These are phyloP conservation scores for Saturnispora sekii DNA, from an alignment of 805 yeast species.

Conservation along the genomic window DNA sequence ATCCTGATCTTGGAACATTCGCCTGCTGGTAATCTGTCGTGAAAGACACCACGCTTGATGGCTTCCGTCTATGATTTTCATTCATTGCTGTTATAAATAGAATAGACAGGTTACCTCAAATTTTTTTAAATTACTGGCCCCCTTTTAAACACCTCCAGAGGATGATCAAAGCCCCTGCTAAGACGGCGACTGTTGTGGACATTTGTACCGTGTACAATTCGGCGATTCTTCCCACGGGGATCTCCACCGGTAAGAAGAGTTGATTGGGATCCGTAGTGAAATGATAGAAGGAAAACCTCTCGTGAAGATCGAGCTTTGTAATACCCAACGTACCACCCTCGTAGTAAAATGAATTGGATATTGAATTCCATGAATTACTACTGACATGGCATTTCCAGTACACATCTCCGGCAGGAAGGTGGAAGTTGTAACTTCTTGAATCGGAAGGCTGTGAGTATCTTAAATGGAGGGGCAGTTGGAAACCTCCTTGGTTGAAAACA, in stretches of 20 bases:
- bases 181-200: too few relatives aligned
- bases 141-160: too few relatives aligned
- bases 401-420: constrained; percentile 17
- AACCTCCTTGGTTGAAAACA: constrained; percentile 10
- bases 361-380: constrained; percentile 6
- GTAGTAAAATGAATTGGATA: constrained; percentile 17
- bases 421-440: constrained; percentile 5
- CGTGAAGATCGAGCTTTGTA: background rate
- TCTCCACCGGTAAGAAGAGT: too few relatives aligned
- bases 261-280: too few relatives aligned
- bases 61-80: background rate
- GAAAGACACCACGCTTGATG: background rate
- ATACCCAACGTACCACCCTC: constrained; percentile 16
- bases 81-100: too few relatives aligned
- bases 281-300: too few relatives aligned
- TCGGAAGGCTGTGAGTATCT: constrained; percentile 22
- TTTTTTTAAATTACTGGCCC: too few relatives aligned
- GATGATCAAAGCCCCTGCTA: too few relatives aligned
- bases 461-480: constrained; percentile 26
- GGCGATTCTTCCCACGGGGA: constrained; percentile 14
- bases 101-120: too few relatives aligned
- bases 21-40: background rate
- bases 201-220: too few relatives aligned
- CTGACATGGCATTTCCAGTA: constrained; percentile 22
- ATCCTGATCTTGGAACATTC: constrained; percentile 8